A percentile compares a stretch with the other conserved stretches of the same genome.
phyloP scores from a whole-genome alignment of 208 protist genomes.

The Leishmania mexicana region DNA sequence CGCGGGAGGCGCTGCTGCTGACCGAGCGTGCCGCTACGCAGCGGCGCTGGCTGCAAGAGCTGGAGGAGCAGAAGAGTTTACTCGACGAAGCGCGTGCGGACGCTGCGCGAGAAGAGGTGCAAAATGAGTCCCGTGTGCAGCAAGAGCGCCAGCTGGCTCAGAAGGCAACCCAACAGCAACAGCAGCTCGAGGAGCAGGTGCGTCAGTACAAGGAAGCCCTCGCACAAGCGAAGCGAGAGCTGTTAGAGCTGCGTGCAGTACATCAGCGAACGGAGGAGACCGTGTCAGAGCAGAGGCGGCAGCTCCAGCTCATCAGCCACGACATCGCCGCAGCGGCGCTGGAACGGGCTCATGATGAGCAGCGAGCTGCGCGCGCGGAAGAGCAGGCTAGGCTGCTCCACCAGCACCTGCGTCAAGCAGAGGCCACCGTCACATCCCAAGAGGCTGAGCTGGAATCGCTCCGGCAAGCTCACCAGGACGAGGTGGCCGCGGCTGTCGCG shows the following conservation, averaged over 20 bases:
- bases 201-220: slow-evolving; percentile 13
- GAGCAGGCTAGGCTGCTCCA: slow-evolving; percentile 5
- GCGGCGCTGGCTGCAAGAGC: slow-evolving; percentile 24
- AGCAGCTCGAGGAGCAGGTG: slow-evolving; percentile 19
- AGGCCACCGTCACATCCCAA: slow-evolving; percentile 12
- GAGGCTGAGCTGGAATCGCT: slow-evolving; percentile 23
- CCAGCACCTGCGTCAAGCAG: slow-evolving; percentile 16
- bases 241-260: slow-evolving; percentile 25
- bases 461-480: slow-evolving; percentile 6
- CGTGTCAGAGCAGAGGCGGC: slow-evolving; percentile 19
- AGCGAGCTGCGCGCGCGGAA: slow-evolving; percentile 15
- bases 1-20: slow-evolving; percentile 10
- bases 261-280: slow-evolving; percentile 34
- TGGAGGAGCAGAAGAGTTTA: slow-evolving; percentile 28
- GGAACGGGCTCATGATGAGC: slow-evolving; percentile 20
- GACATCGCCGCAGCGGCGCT: slow-evolving; percentile 21
- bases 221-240: slow-evolving; percentile 14
- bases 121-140: background rate
- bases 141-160: slow-evolving; percentile 2
- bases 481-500: slow-evolving; percentile 13
- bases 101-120: slow-evolving; percentile 7
- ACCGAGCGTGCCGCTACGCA: slow-evolving; percentile 13
- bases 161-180: slow-evolving; percentile 15
- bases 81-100: slow-evolving; percentile 11
- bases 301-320: slow-evolving; percentile 18